Evolutionary conservation across 2,329 filamentous ascomycete species (phyloP).

Genomic region (Fusarium tanahbumbuense): DNA sequence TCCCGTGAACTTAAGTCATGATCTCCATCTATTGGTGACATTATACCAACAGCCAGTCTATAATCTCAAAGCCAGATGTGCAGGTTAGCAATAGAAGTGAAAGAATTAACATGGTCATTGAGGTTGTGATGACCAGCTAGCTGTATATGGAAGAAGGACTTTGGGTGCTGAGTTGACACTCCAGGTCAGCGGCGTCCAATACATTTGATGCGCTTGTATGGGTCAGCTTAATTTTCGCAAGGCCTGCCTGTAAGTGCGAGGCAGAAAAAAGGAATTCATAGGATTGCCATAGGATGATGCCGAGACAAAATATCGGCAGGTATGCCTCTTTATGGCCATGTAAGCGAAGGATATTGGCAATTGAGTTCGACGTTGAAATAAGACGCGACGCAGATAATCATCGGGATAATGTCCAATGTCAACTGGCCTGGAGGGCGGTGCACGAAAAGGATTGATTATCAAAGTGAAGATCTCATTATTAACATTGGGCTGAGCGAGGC

Average conservation of each 20-base stretch:
- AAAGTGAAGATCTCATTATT: neutral
- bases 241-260: neutral
- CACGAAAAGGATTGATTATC: neutral
- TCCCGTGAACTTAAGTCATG: neutral
- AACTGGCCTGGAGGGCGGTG: conserved; percentile 10
- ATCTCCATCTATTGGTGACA: neutral
- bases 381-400: neutral
- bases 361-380: neutral
- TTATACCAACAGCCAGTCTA: neutral
- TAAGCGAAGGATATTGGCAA: neutral
- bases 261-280: neutral
- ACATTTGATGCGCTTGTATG: conserved; percentile 1
- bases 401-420: neutral
- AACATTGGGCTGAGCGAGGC: conserved; percentile 40
- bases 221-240: conserved; percentile 6
- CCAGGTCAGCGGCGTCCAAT: conserved; percentile 4
- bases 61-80: neutral
- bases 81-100: too few relatives aligned
- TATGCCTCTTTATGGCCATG: neutral
- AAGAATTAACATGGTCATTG: neutral
- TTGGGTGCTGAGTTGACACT: conserved; percentile 14
- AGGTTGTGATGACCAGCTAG: neutral
- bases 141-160: conserved; percentile 19
- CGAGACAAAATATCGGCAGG: neutral
- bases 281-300: neutral